Evolutionary conservation across 1,284 basidiomycete species (phyloP), one percentile per base, ranked within the genome.

Genomic region (Apiotrichum veenhuisii): DNA sequence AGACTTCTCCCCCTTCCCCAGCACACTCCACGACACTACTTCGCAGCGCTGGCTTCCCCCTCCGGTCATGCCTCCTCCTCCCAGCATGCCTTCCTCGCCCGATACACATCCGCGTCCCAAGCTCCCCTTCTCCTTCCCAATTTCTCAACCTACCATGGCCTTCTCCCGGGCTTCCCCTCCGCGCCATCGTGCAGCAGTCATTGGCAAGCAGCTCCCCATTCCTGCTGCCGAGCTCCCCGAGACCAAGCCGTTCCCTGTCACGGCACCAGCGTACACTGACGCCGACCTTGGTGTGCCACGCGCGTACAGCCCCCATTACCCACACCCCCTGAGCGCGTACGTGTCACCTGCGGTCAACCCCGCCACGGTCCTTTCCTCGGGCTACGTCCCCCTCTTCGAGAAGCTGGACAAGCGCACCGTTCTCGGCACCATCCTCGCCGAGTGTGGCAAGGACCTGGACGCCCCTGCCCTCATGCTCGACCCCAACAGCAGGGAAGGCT

Each of bases 271-370:
- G 1, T 69, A 66, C 54, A 56, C 64, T 20, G 68, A 67, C 12
- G 56, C 56, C 15, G 63, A 69, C 33, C 41, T 45, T 18, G 67
- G 67, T 4, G 50, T 62, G 4, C 73, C 73, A 11, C 30, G 60
- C 23, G 59, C 72, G 3, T 75, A 75, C 69, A 73, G 73, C 54
- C 18, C 61, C 1, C 64, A 63, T 11, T 75, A 70, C 49, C 73
- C 73, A 1, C 73, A 75, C 54, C 73, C 73, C 7, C 47, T 75
- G 25, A 70, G 69, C 3, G 66, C 65, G 7, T 75, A 75, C 55
- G 68, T 69, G 5, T 73, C 71, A 0, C 71, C 67, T 0, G 67
- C 66, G 5, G 68, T 71, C 57, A 75, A 75, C 48, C 64, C 67
- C 11, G 51, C 57, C 2, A 45, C 66, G 0, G 63, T 71, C 42